Percentiles rank a stretch among this genome's conserved stretches.
Evolutionary conservation across 179 eudicot genomes (phyloP).

Genomic region (Beta macrorhiza): DNA sequence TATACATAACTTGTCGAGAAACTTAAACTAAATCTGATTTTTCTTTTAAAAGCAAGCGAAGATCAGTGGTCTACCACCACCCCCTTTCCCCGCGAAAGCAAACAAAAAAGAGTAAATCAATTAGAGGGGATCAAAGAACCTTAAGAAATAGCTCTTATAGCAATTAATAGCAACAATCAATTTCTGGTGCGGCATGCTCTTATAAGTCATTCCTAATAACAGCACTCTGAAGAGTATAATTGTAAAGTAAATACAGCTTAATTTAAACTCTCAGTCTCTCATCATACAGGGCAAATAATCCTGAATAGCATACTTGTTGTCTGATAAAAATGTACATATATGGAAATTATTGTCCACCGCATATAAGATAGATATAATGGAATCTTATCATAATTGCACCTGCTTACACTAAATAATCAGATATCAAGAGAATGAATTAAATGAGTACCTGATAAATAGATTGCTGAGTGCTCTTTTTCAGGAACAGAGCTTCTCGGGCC

Average conservation of each 20-base stretch:
- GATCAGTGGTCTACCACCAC: too few species aligned
- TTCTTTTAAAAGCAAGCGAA: too few species aligned
- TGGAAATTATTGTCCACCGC: not conserved
- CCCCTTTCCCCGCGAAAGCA: too few species aligned
- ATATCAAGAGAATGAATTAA: slow-evolving; percentile 1
- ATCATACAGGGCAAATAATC: not conserved
- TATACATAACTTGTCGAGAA: too few species aligned
- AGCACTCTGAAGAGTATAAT: not conserved
- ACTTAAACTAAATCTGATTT: too few species aligned
- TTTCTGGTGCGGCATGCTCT: not conserved
- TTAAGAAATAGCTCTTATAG: too few species aligned
- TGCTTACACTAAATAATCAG: slow-evolving; percentile 4
- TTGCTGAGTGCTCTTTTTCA: slow-evolving; percentile 38
- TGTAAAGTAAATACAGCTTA: too few species aligned
- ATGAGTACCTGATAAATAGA: slow-evolving; percentile 43
- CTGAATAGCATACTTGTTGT: not conserved
- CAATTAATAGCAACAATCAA: not conserved
- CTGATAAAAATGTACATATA: not conserved
- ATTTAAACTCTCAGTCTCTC: too few species aligned
- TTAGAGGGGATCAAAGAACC: too few species aligned
- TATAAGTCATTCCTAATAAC: not conserved
- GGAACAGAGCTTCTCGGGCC: slow-evolving; percentile 55
- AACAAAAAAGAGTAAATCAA: too few species aligned
- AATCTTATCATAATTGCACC: not conserved
- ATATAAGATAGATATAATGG: not conserved